Conservation (phyloP, 1,139 yeast species). For the Hansenula sp. region DNA sequence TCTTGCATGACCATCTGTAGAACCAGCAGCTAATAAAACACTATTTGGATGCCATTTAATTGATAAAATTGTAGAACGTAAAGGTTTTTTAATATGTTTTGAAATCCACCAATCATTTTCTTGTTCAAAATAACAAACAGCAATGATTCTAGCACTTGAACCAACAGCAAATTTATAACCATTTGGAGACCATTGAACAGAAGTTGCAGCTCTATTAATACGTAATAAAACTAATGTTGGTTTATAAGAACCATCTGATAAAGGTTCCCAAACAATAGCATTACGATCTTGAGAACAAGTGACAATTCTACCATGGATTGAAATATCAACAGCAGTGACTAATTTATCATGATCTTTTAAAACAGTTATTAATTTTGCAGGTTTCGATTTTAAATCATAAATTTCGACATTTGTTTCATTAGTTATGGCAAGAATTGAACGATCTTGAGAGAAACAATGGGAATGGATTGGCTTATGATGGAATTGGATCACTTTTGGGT, state of each 20-base stretch:
- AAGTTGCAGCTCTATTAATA: conserved; percentile 91
- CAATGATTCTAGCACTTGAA: conserved; percentile 89
- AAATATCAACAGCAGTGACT: conserved; percentile 91
- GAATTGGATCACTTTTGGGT: conserved; percentile 44
- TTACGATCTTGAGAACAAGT: conserved; percentile 98
- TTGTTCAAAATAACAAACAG: conserved; percentile 92
- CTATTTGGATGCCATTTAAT: conserved; percentile 95
- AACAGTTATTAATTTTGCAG: conserved; percentile 44
- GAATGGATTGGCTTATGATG: conserved; percentile 87
- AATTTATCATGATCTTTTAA: conserved; percentile 89
- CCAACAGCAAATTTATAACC: conserved; percentile 97
- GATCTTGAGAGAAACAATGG: conserved; percentile 78
- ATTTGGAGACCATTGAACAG: conserved; percentile 89
- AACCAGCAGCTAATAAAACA: conserved; percentile 84
- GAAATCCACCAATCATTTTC: conserved; percentile 99
- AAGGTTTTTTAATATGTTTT: conserved; percentile 90
- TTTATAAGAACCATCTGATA: conserved; percentile 57
- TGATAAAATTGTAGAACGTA: conserved; percentile 80
- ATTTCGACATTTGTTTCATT: conserved; percentile 74
- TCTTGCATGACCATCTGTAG: conserved; percentile 92
- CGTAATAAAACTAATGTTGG: conserved; percentile 91
- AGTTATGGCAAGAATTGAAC: conserved; percentile 71
- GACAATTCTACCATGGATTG: conserved; percentile 84
- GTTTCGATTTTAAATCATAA: conserved; percentile 51
- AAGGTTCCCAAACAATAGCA: conserved; percentile 92